Evolutionary conservation across 768 basidiomycete species (phyloP), one percentile per base, ranked within the genome.

Genomic region (Lentinula detonsa): DNA sequence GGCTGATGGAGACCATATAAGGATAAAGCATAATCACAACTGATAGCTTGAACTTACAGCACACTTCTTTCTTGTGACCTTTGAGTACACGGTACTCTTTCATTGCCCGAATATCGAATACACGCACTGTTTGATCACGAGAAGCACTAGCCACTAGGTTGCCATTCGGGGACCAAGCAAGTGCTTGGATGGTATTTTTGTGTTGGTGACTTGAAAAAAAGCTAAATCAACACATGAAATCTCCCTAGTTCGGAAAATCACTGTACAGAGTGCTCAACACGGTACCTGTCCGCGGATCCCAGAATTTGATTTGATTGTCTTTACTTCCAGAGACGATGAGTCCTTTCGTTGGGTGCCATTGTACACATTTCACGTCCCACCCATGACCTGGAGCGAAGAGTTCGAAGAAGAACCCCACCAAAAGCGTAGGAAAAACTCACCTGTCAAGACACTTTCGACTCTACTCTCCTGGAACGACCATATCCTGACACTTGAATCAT

Each of bases 291-390:
- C 97, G 82, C 21, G 97, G 97, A 72, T 99, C 97, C 97, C 97
- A 99, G 75, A 99, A 99, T 69, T 98, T 98, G 74, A 98, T 93
- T 66, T 93, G 85, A 72, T 98, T 97, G 74, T 99, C 97, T 74
- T 98, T 98, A 67, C 92, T 93, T 28, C 97, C 97, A 3, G 93
- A 95, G 5, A 91, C 94, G 21, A 99, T 82, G 8, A 99, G 78
- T 9, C 96, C 96, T 74, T 98, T 98, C 0, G 90, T 93, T 4
- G 95, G 94, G 75, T 99, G 97, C 97, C 97, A 99, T 76, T 98
- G 90, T 1, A 98, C 94, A 62, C 94, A 97, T 70, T 95, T 91
- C 21, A 99, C 97, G 68, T 99, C 97, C 95, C 95, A 98, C 4
- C 95, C 95, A 67, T 98, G 96, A n/a, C 95, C 95, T 94, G 56